Evolutionary conservation across 129 eudicot species (phyloP), one percentile per base, ranked within the genome.

Genomic region (Glebionis coronaria): DNA sequence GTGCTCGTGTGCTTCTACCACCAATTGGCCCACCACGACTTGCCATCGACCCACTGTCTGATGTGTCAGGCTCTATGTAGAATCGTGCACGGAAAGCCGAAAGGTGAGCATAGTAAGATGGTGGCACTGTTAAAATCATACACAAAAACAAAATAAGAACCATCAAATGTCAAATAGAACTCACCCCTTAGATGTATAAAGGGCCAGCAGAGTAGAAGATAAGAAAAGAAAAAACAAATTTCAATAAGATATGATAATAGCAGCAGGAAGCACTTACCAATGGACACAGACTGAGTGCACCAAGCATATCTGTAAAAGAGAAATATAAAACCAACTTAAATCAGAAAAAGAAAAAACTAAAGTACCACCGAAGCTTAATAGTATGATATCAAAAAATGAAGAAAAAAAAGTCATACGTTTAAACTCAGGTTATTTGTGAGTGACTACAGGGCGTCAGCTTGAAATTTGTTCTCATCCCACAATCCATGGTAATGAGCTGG

Each of bases 401-500:
- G n/a, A 61, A 42, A 15, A n/a, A 23, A 69, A 18, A 25, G 55
- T 71, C 90, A 46, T 80, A 90, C 95, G 95, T 90, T 75, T 90
- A n/a, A 90, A 57, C 97, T 87, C 2, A 90, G 81, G 63, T 90
- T 87, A 53, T 90, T 90, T 8, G 97, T 90, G 3, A 90, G 84
- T 0, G 84, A 73, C 65, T 90, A 95, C 45, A 90, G 64, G 12
- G 80, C 89, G 74, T 90, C 97, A 25, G 97, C 95, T 16, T 86
- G 57, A 57, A 90, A 90, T 19, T 84, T 76, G 80, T 90, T 90
- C 65, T 90, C 97, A 66, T 90, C 97, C 97, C 97, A 90, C 60
- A 90, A 73, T 20, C 87, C 97, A 81, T 90, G 95, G 77, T 90
- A 90, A 78, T 90, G 97, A 8, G 97, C 97, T 1, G 97, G 97